Evolutionary conservation across 1,139 yeast genomes (phyloP), one percentile per base, ranked within the genome.

Genomic region (Arxiozyma slooffiae): DNA sequence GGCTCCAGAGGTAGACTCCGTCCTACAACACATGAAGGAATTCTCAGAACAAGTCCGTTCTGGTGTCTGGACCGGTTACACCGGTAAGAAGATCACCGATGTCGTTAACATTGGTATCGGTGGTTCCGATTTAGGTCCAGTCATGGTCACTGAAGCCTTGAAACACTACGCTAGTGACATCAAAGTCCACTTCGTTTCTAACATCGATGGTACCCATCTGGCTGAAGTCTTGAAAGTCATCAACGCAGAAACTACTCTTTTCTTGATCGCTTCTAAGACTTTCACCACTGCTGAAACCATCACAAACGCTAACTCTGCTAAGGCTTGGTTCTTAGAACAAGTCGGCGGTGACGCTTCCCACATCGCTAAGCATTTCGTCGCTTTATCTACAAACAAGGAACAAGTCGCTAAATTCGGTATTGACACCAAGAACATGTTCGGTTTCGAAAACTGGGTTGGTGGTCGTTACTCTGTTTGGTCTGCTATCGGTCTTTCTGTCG

Each of bases 391-490:
- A 59, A 92, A 92, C 70, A 95, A 89, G 57, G 75, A 73, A 52
- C 97, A 85, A 72, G 98, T 92, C 56, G 77, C 82, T 63, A 85
- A 87, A 73, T 92, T 92, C 66, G 98, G 98, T 66, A 92, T 92
- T 61, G 97, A 92, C 76, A 82, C 96, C 69, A 85, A 82, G 71
- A 92, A 92, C 78, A 92, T 92, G 98, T 92, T 92, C 73, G 97
- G 95, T 55, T 92, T 92, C 67, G 97, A 89, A 72, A 84, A 76
- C 75, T 92, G 98, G 98, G 98, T 92, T 57, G 98, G 98, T 67
- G 98, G 98, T 67, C 85, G 98, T 73, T 92, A 92, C 81, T 90
- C 97, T 24, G 98, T 92, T 54, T 92, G 98, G 98, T 87, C 96
- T 44, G 94, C 98, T 59, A 92, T 92, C 71, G 98, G 98, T 56